phyloP scores from a whole-genome alignment of 2,329 filamentous ascomycete genomes.

The Paecilomyces variotii region DNA sequence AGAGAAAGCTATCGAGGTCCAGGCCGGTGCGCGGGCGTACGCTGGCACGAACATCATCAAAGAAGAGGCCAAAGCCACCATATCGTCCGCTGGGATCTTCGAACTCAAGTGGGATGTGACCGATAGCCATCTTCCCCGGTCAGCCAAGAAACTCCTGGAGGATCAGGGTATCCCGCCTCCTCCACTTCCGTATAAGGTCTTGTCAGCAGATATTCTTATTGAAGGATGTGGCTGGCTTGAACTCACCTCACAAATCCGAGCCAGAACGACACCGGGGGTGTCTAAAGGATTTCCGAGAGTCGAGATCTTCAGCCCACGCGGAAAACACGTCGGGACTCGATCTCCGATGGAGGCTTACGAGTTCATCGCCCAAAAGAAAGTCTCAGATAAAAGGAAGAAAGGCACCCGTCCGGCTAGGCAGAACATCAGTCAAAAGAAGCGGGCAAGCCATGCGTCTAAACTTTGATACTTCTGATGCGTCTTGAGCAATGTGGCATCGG shows the following conservation, averaged over 20 bases:
- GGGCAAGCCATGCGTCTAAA: constrained; percentile 8
- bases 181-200: constrained; percentile 65
- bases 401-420: constrained; percentile 12
- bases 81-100: constrained; percentile 66
- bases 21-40: constrained; percentile 54
- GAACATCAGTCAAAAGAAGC: constrained; percentile 18
- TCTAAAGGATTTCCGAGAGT: constrained; percentile 56
- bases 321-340: constrained; percentile 59
- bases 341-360: constrained; percentile 26
- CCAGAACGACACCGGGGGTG: constrained; percentile 32
- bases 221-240: constrained; percentile 95
- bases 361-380: constrained; percentile 23
- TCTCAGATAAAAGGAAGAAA: constrained; percentile 21
- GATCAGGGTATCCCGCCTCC: constrained; percentile 47
- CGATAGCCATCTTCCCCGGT: constrained; percentile 62
- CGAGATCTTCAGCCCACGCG: constrained; percentile 78
- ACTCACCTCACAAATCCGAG: constrained; percentile 70
- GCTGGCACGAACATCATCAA: constrained; percentile 57
- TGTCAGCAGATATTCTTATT: constrained; percentile 76
- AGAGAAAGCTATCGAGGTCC: constrained; percentile 68
- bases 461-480: constrained; percentile 8
- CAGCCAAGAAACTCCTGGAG: constrained; percentile 59
- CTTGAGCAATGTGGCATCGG: constrained; percentile 6
- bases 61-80: constrained; percentile 50
- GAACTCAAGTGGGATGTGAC: constrained; percentile 76